A percentile compares a stretch with the other conserved stretches of the same genome.
Evolutionary conservation across 2,329 filamentous ascomycete species (phyloP).

Genomic region (Penicillium sp.): DNA sequence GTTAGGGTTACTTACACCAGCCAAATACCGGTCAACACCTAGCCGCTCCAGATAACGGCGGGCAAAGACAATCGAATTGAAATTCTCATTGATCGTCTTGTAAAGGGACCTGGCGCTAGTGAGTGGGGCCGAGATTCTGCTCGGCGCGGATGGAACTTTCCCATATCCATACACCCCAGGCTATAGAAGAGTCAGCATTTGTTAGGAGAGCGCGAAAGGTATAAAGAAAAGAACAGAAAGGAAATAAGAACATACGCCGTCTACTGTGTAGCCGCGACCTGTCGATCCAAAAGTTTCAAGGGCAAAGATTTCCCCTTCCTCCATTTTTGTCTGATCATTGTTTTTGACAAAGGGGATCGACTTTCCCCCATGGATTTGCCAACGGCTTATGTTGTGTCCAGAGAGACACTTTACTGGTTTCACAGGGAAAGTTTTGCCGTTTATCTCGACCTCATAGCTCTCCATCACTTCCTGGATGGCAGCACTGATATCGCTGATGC

Average conservation of each 20-base stretch:
- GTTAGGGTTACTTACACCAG: conserved; percentile 52
- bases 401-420: conserved; percentile 60
- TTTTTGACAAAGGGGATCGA: conserved; percentile 60
- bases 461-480: conserved; percentile 66
- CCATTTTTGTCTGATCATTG: conserved; percentile 57
- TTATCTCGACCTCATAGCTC: conserved; percentile 63
- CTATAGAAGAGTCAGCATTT: conserved; percentile 31
- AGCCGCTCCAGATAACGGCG: conserved; percentile 67
- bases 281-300: conserved; percentile 64
- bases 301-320: conserved; percentile 62
- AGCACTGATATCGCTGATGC: conserved; percentile 60
- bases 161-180: conserved; percentile 59
- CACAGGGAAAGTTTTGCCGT: conserved; percentile 57
- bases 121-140: conserved; percentile 42
- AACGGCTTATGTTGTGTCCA: conserved; percentile 60
- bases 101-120: conserved; percentile 61
- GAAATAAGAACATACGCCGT: conserved; percentile 54
- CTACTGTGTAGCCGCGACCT: conserved; percentile 53
- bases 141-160: conserved; percentile 44
- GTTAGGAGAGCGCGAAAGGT: not conserved
- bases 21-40: conserved; percentile 63
- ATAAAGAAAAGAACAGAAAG: no score
- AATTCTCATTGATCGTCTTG: conserved; percentile 65
- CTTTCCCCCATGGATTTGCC: conserved; percentile 62
- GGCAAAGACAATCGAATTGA: conserved; percentile 65